phyloP scores from a whole-genome alignment of 306 rosid species.

The Crataegus laevigata region DNA sequence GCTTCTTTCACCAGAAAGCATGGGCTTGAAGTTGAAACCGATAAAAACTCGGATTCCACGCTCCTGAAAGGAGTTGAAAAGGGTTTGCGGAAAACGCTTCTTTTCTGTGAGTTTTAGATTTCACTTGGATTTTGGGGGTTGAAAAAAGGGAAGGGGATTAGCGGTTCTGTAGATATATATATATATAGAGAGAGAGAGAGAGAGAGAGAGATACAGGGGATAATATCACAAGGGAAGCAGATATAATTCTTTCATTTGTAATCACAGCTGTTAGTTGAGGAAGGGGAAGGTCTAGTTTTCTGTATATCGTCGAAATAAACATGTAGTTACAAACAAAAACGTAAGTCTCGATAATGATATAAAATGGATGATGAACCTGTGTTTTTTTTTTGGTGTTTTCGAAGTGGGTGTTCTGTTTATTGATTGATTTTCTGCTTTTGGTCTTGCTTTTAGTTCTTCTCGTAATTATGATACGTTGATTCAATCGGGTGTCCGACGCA shows the following conservation, averaged over 20 bases:
- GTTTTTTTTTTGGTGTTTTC: no score
- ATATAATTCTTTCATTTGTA: conserved; percentile 70
- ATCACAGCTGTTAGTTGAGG: conserved; percentile 27
- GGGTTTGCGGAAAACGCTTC: neutral
- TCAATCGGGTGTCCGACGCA: no score
- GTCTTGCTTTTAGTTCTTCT: neutral
- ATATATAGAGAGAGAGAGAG: conserved; percentile 12
- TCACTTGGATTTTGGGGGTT: conserved; percentile 20
- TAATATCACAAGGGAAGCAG: conserved; percentile 36
- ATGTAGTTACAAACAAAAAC: conserved; percentile 13
- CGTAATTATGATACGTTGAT: neutral
- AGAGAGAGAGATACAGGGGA: conserved; percentile 26
- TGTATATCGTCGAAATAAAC: conserved; percentile 23
- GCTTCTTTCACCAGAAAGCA: conserved; percentile 94
- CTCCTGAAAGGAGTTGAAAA: conserved; percentile 20
- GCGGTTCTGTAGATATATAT: conserved; percentile 44
- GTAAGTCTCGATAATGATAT: conserved; percentile 6
- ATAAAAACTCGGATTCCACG: conserved; percentile 64
- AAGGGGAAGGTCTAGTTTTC: conserved; percentile 9
- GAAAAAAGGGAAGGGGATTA: conserved; percentile 8
- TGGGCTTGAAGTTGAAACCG: conserved; percentile 98
- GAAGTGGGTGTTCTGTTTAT: neutral
- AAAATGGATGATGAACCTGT: neutral
- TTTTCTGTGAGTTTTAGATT: conserved; percentile 21
- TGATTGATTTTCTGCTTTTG: neutral